Conservation (phyloP, 2,329 filamentous ascomycete genomes). For the Zymoseptoria passerinii region DNA sequence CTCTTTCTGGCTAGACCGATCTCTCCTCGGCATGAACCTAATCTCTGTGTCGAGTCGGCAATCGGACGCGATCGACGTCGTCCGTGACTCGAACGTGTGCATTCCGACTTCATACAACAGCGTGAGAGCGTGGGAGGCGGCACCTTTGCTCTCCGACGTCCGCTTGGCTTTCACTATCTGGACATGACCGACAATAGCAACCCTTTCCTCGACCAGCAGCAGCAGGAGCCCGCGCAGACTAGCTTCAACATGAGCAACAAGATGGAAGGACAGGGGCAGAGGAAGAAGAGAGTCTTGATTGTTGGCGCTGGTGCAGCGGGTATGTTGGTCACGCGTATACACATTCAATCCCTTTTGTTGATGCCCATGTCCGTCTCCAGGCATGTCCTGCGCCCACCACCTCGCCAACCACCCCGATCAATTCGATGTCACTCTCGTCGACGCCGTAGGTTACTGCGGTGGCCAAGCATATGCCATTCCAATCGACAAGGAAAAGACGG, state of each 20-base stretch:
- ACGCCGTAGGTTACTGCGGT: conserved; percentile 50
- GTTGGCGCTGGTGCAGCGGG: conserved; percentile 57
- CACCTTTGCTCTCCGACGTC: neutral
- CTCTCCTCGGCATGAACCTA: neutral
- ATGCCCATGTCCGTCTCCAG: conserved; percentile 22
- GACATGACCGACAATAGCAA: neutral
- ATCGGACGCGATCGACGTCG: neutral
- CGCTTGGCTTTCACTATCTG: neutral
- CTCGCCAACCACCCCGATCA: conserved; percentile 57
- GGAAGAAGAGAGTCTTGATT: conserved; percentile 45
- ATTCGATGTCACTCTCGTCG: conserved; percentile 58
- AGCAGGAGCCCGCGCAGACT: conserved; percentile 20
- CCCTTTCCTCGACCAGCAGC: neutral
- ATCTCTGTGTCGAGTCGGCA: neutral
- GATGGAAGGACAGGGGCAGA: conserved; percentile 33
- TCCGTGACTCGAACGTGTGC: neutral
- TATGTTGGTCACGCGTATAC: conserved; percentile 38
- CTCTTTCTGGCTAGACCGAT: neutral
- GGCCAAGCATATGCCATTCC: conserved; percentile 53
- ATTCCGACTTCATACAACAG: neutral
- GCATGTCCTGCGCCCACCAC: conserved; percentile 58
- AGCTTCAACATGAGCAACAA: conserved; percentile 31
- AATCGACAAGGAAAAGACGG: conserved; percentile 48
- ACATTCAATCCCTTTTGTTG: neutral
- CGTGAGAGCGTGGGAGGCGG: neutral